phyloP scores from a whole-genome alignment of 768 basidiomycete species.

The Melanogaster broomeanus region DNA sequence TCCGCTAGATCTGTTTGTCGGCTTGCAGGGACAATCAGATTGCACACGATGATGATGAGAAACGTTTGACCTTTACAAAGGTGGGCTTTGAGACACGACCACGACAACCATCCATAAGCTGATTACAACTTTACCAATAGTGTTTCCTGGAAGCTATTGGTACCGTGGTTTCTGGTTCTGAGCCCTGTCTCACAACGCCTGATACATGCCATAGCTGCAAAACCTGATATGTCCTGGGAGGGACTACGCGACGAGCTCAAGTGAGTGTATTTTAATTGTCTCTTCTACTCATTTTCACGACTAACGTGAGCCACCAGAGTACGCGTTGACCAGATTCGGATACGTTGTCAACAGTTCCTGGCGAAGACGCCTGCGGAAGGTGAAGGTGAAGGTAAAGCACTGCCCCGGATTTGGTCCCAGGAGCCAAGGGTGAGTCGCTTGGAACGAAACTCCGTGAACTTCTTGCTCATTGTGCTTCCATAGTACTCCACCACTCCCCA shows the following conservation, averaged over 20 bases:
- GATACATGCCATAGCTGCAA: background rate
- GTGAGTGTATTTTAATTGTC: constrained; percentile 5
- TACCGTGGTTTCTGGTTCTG: background rate
- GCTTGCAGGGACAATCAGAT: constrained; percentile 26
- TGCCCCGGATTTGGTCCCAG: constrained; percentile 9
- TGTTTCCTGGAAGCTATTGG: constrained; percentile 17
- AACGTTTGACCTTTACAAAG: constrained; percentile 25
- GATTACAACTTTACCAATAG: constrained; percentile 4
- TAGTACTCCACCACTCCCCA: constrained; percentile 12
- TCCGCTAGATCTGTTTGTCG: constrained; percentile 23
- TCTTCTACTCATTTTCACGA: background rate
- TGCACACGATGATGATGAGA: constrained; percentile 23
- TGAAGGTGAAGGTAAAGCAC: too few relatives aligned
- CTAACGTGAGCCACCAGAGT: constrained; percentile 4
- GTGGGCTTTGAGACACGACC: constrained; percentile 2
- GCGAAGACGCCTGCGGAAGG: too few relatives aligned
- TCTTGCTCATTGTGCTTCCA: background rate
- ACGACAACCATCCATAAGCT: background rate
- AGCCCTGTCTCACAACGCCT: background rate
- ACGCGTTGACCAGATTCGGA: constrained; percentile 13
- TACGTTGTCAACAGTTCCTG: constrained; percentile 9
- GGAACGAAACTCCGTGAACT: background rate
- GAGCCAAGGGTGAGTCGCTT: constrained; percentile 21
- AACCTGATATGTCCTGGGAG: constrained; percentile 16
- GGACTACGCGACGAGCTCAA: constrained; percentile 18